Evolutionary conservation across 768 basidiomycete genomes (phyloP), one percentile per base, ranked within the genome.

Genomic region (Rhodotorula taiwanensis): DNA sequence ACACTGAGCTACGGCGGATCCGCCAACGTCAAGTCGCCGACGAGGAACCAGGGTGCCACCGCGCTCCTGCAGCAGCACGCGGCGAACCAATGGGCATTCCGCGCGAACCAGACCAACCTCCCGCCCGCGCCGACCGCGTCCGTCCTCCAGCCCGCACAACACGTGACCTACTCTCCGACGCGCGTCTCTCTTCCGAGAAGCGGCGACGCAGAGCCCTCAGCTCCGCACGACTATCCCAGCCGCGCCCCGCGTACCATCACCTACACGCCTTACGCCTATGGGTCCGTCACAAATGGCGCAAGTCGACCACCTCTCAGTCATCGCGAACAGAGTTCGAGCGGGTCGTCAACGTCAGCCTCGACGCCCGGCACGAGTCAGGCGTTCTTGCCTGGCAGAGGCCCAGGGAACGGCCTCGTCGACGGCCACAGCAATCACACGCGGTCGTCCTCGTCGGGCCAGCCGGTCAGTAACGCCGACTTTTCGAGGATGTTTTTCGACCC

Each of bases 401-500:
- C n/a, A n/a, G n/a, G n/a, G n/a, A n/a, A n/a, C n/a, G n/a, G n/a
- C n/a, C n/a, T n/a, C 23, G 43, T 23, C 45, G 28, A 27, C 45
- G 18, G 27, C 25, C 2, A 27, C 45, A 8, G 45, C 27, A 6
- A 25, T 15, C 25, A n/a, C 5, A 5, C 21, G 53, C 52, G 23
- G 21, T 16, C 25, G 2, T 6, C 36, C 52, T 6, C 15, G 34
- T 4, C 18, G 34, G 30, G 47, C 41, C 28, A 45, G 23, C 39
- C n/a, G n/a, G n/a, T n/a, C n/a, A n/a, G n/a, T n/a, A n/a, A 41
- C 18, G 16, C 28, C 27, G 63, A 64, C 28, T 64, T 64, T 16
- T 13, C 53, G 3, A 56, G 60, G 43, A 36, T 49, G n/a, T 64
- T 64, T 59, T 71, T 68, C 52, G 70, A 71, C 48, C 70, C 70